These are phyloP conservation scores for Solanum sejunctum DNA, from an alignment of 257 asterid species.

Conservation along the genomic window DNA sequence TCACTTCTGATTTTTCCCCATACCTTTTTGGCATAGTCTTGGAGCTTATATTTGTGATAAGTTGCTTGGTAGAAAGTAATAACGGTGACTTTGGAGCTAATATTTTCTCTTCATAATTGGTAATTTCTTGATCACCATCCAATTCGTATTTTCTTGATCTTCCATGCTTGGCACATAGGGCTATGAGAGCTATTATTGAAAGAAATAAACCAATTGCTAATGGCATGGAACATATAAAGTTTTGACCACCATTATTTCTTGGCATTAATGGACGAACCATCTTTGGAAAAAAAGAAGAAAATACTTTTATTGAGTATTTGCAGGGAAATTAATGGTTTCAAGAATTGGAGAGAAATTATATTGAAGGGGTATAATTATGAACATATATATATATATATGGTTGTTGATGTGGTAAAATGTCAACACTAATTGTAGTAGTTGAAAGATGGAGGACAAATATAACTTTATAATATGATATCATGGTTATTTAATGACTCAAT, in stretches of 20 bases:
- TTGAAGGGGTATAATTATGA: background rate
- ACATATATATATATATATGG: background rate
- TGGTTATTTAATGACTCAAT: background rate
- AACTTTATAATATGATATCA: background rate
- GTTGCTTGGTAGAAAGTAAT: background rate
- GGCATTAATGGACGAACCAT: constrained; percentile 45
- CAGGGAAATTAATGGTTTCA: background rate
- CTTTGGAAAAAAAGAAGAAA: background rate
- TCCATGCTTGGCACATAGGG: constrained; percentile 56
- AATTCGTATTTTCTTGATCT: constrained; percentile 8
- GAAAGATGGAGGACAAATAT: constrained; percentile 14
- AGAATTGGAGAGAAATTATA: background rate
- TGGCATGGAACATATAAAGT: constrained; percentile 23
- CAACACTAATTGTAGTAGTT: constrained; percentile 21
- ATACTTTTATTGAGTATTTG: background rate
- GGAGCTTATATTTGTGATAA: background rate
- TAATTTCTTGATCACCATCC: background rate
- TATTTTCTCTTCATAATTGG: constrained; percentile 2
- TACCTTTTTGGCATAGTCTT: background rate
- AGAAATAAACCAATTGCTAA: constrained; percentile 49
- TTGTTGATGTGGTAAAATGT: background rate
- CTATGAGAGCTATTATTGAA: constrained; percentile 34
- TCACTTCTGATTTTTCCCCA: background rate
- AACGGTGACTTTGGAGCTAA: constrained; percentile 9
- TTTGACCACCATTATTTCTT: background rate